Evolutionary conservation across 495 filamentous ascomycete species (phyloP), one percentile per base, ranked within the genome.

Genomic region (Xylaria longipes): DNA sequence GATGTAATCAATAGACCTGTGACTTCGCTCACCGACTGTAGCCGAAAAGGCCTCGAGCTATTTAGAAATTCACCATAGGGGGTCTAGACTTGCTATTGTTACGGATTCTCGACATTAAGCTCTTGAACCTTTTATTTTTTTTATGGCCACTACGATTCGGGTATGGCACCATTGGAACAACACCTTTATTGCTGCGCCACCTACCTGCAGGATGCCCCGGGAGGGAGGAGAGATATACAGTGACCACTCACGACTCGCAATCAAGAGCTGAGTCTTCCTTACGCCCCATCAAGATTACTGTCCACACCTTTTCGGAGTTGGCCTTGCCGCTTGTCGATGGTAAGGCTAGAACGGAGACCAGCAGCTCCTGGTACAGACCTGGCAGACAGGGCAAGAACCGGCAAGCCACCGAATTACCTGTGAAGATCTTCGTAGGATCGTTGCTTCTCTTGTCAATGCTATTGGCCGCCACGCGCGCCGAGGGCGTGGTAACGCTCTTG

Each of bases 381-480:
- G 31, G 17, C 5, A 6, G 31, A 56, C 27, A 57, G 54, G 54
- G 37, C 56, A 50, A 70, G 41, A 67, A 39, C 43, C 45, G 45
- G 63, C 63, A 67, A 56, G 65, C 65, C 65, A 50, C 65, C 65
- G 57, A 61, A 70, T 25, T 58, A 29, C 27, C 27, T 52, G 1
- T 39, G 22, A 52, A 61, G 52, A 70, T 63, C 68, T 58, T 58
- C 50, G 33, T 64, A 45, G 58, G 68, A 70, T 70, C 45, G 31
- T 17, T 12, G 3, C 25, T 1, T 22, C 43, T 50, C 33, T 41
- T 22, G 29, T 63, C 46, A 6, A 45, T 56, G 45, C 48, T 37
- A 70, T 64, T 70, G 68, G 68, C 22, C 56, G 58, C 58, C 58
- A 64, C 68, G 56, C 14, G 61, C 68, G 61, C 68, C 68, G 68